Percentiles rank a stretch among this genome's conserved stretches.
Conservation (phyloP, 176 grass and related monocot species). For the Saccharum officinarum region DNA sequence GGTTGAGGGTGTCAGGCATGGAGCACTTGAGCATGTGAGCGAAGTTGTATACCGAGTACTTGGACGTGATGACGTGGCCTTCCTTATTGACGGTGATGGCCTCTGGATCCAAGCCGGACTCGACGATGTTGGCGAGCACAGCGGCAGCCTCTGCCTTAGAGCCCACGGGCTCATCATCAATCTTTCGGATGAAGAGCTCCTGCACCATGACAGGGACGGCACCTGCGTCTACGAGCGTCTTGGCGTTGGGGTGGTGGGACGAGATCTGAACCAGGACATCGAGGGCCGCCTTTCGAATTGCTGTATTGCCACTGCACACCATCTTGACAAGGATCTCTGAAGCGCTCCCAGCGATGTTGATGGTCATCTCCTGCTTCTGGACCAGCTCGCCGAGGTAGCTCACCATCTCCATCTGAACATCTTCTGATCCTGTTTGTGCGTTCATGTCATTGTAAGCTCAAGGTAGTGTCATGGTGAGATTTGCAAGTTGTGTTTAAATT, state of each 20-base stretch:
- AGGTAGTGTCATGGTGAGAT: background rate
- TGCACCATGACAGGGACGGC: conserved; percentile 67
- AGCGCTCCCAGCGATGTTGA: conserved; percentile 57
- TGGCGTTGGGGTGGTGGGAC: conserved; percentile 60
- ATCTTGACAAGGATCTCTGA: conserved; percentile 72
- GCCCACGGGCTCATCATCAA: conserved; percentile 56
- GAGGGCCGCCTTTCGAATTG: conserved; percentile 66
- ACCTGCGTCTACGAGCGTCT: conserved; percentile 52
- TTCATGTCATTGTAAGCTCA: conserved; percentile 32
- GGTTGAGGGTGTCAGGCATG: conserved; percentile 64
- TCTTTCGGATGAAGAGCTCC: conserved; percentile 64
- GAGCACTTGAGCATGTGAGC: conserved; percentile 80
- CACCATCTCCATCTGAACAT: conserved; percentile 92
- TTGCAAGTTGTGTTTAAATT: background rate
- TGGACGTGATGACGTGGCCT: conserved; percentile 84
- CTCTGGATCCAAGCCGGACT: conserved; percentile 56
- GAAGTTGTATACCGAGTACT: conserved; percentile 89
- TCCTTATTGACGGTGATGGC: conserved; percentile 71
- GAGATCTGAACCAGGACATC: conserved; percentile 82
- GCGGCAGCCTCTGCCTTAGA: conserved; percentile 64
- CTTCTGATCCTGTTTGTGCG: conserved; percentile 63
- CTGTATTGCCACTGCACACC: conserved; percentile 49
- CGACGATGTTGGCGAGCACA: conserved; percentile 75
- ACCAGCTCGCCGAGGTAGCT: conserved; percentile 79
- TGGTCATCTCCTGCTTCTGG: conserved; percentile 81